These are phyloP conservation scores for Talaromyces pinophilus DNA, from an alignment of 2,329 filamentous ascomycete species.

Conservation along the genomic window DNA sequence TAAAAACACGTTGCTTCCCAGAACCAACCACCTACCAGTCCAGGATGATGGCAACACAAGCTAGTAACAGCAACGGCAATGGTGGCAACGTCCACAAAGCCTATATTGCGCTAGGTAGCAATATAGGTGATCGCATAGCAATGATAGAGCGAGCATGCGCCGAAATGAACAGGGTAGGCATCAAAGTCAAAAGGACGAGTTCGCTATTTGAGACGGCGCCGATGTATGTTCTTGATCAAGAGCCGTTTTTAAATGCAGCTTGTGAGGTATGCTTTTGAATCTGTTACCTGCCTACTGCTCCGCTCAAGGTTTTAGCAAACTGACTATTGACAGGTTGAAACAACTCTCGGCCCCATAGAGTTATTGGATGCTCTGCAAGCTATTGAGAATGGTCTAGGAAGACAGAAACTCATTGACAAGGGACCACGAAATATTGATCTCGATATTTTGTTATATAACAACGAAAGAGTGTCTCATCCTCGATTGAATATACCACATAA, in stretches of 20 bases:
- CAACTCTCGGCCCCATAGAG: conserved; percentile 69
- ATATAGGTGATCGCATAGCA: conserved; percentile 79
- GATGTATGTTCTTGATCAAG: conserved; percentile 94
- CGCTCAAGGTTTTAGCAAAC: background rate
- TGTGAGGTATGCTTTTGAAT: conserved; percentile 69
- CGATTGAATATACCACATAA: conserved; percentile 82
- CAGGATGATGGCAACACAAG: conserved; percentile 12
- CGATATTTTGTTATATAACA: conserved; percentile 82
- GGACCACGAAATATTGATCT: conserved; percentile 93
- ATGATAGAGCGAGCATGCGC: conserved; percentile 83
- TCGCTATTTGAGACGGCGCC: conserved; percentile 91
- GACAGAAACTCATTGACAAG: conserved; percentile 85
- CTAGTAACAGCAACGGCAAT: conserved; percentile 23
- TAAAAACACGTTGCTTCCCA: background rate
- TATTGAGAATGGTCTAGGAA: conserved; percentile 77
- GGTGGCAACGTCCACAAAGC: conserved; percentile 49
- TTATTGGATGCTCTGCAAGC: conserved; percentile 79
- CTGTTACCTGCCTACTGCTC: conserved; percentile 4
- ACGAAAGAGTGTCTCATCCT: conserved; percentile 64
- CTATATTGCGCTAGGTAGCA: conserved; percentile 89
- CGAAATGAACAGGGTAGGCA: conserved; percentile 71
- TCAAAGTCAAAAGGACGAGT: conserved; percentile 77
- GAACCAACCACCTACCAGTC: background rate
- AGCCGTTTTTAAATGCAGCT: conserved; percentile 84
- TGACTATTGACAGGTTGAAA: conserved; percentile 66